Conservation (phyloP, 768 basidiomycete species). For the Psilocybe subaeruginosa region DNA sequence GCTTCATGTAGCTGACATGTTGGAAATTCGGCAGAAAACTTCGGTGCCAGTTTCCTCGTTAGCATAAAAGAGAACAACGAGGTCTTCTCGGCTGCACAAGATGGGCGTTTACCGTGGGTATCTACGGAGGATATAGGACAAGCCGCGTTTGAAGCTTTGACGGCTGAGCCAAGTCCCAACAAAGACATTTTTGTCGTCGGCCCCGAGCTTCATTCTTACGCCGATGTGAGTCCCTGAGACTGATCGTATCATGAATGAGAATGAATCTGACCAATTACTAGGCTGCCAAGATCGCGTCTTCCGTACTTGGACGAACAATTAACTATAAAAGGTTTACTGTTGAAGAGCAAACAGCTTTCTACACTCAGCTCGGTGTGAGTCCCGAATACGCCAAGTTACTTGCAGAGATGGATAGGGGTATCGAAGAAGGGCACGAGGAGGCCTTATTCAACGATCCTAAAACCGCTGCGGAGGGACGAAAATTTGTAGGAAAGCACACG, state of each 20-base stretch:
- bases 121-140: conserved; percentile 32
- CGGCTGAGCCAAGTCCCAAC: conserved; percentile 19
- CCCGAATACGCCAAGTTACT: conserved; percentile 17
- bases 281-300: conserved; percentile 28
- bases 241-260: neutral
- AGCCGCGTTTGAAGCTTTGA: conserved; percentile 27
- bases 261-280: conserved; percentile 6
- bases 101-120: conserved; percentile 26
- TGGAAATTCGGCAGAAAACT: conserved; percentile 30
- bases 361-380: conserved; percentile 4
- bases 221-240: conserved; percentile 10
- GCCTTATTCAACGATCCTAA: conserved; percentile 15
- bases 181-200: conserved; percentile 14
- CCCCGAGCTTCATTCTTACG: conserved; percentile 17
- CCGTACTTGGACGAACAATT: conserved; percentile 28
- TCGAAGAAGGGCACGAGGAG: conserved; percentile 25
- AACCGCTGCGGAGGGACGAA: conserved; percentile 7
- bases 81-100: conserved; percentile 22
- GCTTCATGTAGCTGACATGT: too few species aligned
- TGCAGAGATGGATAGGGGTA: conserved; percentile 12
- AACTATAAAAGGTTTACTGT: conserved; percentile 23
- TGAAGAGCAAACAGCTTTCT: conserved; percentile 15
- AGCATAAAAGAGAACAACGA: conserved; percentile 26
- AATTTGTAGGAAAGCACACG: conserved; percentile 13
- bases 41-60: conserved; percentile 18